Conservation (phyloP, 805 yeast genomes). For the Kazachstania taianensis region DNA sequence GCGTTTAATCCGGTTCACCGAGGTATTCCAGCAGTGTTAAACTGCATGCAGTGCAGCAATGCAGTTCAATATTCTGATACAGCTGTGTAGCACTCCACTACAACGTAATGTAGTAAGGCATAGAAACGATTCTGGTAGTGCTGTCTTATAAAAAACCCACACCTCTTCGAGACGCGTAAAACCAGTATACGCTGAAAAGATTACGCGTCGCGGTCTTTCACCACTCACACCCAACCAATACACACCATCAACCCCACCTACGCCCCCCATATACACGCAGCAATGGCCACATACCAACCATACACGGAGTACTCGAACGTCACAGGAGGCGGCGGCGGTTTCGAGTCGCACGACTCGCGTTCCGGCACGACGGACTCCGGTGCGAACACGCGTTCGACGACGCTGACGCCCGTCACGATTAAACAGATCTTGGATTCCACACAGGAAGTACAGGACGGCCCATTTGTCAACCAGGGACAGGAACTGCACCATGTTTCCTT, state of each 20-base stretch:
- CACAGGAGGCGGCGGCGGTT: slow-evolving; percentile 28
- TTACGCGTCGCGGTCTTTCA: background rate
- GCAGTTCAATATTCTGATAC: too few relatives aligned
- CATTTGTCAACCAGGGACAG: slow-evolving; percentile 47
- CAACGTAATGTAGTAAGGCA: too few relatives aligned
- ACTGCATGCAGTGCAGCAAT: too few relatives aligned
- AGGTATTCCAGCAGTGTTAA: too few relatives aligned
- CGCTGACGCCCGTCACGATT: slow-evolving; percentile 59
- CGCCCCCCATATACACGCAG: background rate
- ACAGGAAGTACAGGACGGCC: slow-evolving; percentile 56
- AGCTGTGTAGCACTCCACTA: too few relatives aligned
- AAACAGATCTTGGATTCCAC: slow-evolving; percentile 57
- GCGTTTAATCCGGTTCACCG: too few relatives aligned
- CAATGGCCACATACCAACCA: slow-evolving; percentile 23
- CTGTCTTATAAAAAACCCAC: too few relatives aligned
- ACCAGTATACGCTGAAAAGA: too few relatives aligned
- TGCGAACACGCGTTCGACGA: slow-evolving; percentile 16
- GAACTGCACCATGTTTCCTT: slow-evolving; percentile 55
- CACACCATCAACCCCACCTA: too few relatives aligned
- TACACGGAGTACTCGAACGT: slow-evolving; percentile 25
- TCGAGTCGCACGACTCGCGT: slow-evolving; percentile 17
- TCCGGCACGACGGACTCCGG: slow-evolving; percentile 16
- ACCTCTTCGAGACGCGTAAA: too few relatives aligned
- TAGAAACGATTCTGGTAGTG: too few relatives aligned
- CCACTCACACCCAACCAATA: too few relatives aligned